Evolutionary conservation across 83 land plant genomes (phyloP).

Genomic region (Isoetes engelmannii): DNA sequence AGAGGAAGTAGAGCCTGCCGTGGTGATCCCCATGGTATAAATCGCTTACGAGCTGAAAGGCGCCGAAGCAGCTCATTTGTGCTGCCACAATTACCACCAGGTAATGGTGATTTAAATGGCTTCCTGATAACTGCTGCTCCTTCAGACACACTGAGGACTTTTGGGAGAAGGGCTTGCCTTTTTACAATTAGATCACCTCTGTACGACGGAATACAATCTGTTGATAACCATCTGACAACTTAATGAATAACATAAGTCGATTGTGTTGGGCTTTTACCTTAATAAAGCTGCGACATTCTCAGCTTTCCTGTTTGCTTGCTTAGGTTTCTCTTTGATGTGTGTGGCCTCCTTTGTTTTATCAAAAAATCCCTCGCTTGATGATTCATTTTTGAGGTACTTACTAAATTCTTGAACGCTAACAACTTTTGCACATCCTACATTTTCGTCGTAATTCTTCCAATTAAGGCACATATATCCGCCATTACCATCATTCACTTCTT

Average conservation of each 20-base stretch:
- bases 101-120: constrained; percentile 89
- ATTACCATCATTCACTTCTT: constrained; percentile 13
- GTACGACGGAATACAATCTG: constrained; percentile 8
- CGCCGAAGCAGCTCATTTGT: constrained; percentile 67
- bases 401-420: constrained; percentile 1
- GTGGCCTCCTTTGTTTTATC: constrained; percentile 6
- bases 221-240: neutral
- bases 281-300: constrained; percentile 50
- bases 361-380: neutral
- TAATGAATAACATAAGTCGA: neutral
- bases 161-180: constrained; percentile 78
- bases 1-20: constrained; percentile 41
- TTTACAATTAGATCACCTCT: constrained; percentile 73
- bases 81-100: constrained; percentile 34
- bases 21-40: constrained; percentile 86
- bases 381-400: neutral
- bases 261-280: constrained; percentile 24
- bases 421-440: constrained; percentile 18
- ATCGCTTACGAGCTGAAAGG: constrained; percentile 74
- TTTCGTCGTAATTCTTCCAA: constrained; percentile 9
- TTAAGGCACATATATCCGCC: constrained; percentile 18
- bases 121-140: constrained; percentile 65
- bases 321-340: constrained; percentile 17
- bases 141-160: constrained; percentile 66
- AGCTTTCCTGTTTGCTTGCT: constrained; percentile 31